phyloP scores from a whole-genome alignment of 345 rosid genomes.

The Cochlearia excelsa region DNA sequence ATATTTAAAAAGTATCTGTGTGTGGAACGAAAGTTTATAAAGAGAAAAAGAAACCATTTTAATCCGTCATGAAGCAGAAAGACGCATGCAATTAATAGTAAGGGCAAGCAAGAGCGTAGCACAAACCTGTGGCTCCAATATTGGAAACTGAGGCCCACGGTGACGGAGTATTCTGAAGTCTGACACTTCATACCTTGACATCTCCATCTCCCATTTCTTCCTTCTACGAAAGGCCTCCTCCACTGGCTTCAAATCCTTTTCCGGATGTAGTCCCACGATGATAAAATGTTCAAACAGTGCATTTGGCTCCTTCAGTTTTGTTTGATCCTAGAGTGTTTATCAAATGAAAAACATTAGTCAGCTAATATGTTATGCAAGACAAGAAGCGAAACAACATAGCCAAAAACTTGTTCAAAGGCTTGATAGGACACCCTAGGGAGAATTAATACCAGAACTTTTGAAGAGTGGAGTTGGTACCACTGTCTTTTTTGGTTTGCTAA shows the following conservation, averaged over 20 bases:
- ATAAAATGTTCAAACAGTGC: constrained; percentile 86
- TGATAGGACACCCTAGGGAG: constrained; percentile 27
- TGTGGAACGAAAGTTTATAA: neutral
- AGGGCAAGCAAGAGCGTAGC: neutral
- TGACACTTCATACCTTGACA: constrained; percentile 52
- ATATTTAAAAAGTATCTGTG: constrained; percentile 77
- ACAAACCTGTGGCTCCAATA: constrained; percentile 88
- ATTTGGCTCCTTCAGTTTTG: constrained; percentile 64
- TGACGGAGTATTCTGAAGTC: constrained; percentile 48
- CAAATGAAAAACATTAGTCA: constrained; percentile 21
- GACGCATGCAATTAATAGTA: too few species aligned
- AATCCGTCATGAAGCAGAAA: too few species aligned
- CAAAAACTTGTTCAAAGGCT: constrained; percentile 15
- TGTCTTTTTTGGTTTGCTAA: constrained; percentile 92
- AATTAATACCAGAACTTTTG: constrained; percentile 62
- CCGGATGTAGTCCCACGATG: constrained; percentile 83
- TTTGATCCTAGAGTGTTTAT: constrained; percentile 51
- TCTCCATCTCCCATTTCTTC: constrained; percentile 79
- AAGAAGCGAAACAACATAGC: constrained; percentile 6
- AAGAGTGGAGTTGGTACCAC: constrained; percentile 94
- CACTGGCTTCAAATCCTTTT: constrained; percentile 65
- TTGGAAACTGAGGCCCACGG: constrained; percentile 65
- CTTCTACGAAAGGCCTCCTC: constrained; percentile 80
- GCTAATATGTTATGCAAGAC: constrained; percentile 10
- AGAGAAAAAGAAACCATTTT: too few species aligned